Percentiles rank a stretch among this genome's conserved stretches.
phyloP scores from a whole-genome alignment of 148 eudicot species.

The Bassia scoparia region DNA sequence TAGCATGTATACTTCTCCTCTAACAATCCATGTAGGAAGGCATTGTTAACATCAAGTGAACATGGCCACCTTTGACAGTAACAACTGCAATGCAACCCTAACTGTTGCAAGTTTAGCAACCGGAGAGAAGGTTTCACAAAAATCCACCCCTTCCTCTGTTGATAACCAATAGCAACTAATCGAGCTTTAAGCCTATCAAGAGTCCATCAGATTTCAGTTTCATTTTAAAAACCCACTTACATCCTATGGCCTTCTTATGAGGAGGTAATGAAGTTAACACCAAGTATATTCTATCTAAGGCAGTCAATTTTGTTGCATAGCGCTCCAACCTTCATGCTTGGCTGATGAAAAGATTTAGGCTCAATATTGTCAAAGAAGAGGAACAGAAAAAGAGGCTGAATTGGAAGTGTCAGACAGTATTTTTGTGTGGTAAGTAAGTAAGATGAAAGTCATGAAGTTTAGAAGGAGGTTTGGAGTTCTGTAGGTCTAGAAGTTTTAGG shows the following conservation, averaged over 20 bases:
- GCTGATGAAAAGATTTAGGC: neutral
- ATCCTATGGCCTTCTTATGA: neutral
- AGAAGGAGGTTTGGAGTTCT: too few species aligned
- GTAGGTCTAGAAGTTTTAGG: too few species aligned
- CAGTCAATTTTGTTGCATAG: neutral
- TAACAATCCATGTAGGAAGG: neutral
- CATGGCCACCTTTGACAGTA: neutral
- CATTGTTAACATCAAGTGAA: neutral
- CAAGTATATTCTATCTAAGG: neutral
- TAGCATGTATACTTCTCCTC: neutral
- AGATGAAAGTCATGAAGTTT: too few species aligned
- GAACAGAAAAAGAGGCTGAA: too few species aligned
- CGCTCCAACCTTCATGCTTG: neutral
- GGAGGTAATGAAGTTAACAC: neutral
- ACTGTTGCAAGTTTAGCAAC: neutral
- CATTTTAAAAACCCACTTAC: neutral
- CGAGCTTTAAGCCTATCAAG: neutral
- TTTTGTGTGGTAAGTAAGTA: too few species aligned
- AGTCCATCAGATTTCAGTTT: neutral
- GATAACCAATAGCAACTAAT: neutral
- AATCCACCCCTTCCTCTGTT: neutral
- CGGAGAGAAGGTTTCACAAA: neutral
- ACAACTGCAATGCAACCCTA: neutral
- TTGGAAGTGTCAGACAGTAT: too few species aligned
- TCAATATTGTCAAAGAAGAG: neutral